phyloP scores from a whole-genome alignment of 2,329 filamentous ascomycete genomes.

The Proliferodiscus dingleyae region DNA sequence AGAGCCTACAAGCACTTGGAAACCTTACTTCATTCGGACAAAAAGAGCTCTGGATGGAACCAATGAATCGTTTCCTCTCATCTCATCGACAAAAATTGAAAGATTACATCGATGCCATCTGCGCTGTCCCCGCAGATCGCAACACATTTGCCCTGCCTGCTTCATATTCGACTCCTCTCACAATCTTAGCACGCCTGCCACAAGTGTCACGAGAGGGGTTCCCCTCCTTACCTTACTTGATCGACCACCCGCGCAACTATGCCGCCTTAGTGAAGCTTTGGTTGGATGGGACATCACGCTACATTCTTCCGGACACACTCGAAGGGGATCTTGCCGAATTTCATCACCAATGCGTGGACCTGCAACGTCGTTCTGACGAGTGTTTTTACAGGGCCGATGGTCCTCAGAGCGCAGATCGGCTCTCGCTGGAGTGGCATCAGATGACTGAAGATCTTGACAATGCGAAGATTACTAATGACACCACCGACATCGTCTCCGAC shows the following conservation, averaged over 20 bases:
- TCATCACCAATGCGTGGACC: slow-evolving; percentile 26
- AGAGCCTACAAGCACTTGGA: slow-evolving; percentile 83
- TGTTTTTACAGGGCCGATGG: slow-evolving; percentile 29
- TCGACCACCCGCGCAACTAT: slow-evolving; percentile 82
- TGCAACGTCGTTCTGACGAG: slow-evolving; percentile 30
- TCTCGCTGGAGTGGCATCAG: slow-evolving; percentile 27
- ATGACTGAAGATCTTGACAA: slow-evolving; percentile 24
- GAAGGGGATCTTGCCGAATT: slow-evolving; percentile 31
- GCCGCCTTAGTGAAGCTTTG: slow-evolving; percentile 79
- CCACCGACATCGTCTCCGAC: neutral
- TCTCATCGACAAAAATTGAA: slow-evolving; percentile 76
- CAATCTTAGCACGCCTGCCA: slow-evolving; percentile 78
- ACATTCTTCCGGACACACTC: slow-evolving; percentile 12
- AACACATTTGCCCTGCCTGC: slow-evolving; percentile 64
- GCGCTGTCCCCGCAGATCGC: slow-evolving; percentile 71
- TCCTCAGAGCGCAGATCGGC: slow-evolving; percentile 20
- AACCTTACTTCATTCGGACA: slow-evolving; percentile 89
- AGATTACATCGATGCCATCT: slow-evolving; percentile 80
- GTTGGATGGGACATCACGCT: slow-evolving; percentile 49
- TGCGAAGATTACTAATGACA: slow-evolving; percentile 12
- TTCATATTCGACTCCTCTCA: slow-evolving; percentile 87
- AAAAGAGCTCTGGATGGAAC: slow-evolving; percentile 98
- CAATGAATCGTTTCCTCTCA: slow-evolving; percentile 85
- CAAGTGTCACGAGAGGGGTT: slow-evolving; percentile 84
- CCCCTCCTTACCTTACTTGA: slow-evolving; percentile 84